Conservation (phyloP, 148 eudicot species). For the Rheum nobile region DNA sequence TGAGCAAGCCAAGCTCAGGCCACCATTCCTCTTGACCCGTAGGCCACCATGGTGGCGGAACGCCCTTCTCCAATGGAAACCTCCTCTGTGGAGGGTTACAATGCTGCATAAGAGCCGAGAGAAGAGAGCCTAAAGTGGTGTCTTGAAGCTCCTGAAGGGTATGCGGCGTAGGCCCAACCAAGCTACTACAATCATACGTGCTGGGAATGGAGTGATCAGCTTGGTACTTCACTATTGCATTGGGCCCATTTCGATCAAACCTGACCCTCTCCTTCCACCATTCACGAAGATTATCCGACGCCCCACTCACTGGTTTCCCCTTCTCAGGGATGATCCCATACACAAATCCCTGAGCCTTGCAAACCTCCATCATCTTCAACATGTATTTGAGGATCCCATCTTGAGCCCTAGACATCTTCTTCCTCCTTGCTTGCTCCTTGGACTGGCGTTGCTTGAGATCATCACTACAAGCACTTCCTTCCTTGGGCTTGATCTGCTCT, state of each 20-base stretch:
- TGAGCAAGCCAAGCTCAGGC: slow-evolving; percentile 24
- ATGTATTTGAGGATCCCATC: slow-evolving; percentile 41
- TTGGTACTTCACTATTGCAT: slow-evolving; percentile 25
- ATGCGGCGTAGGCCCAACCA: slow-evolving; percentile 19
- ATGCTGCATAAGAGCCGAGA: slow-evolving; percentile 40
- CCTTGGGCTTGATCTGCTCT: slow-evolving; percentile 27
- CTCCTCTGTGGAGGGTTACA: slow-evolving; percentile 44
- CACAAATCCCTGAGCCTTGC: slow-evolving; percentile 46
- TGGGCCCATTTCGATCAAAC: slow-evolving; percentile 38
- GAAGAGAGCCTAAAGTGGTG: slow-evolving; percentile 34
- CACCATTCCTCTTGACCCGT: slow-evolving; percentile 40
- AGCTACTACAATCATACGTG: slow-evolving; percentile 5
- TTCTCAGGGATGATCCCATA: slow-evolving; percentile 41
- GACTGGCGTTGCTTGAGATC: slow-evolving; percentile 27
- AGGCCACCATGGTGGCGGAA: slow-evolving; percentile 52
- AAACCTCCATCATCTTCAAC: no score
- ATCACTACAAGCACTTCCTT: slow-evolving; percentile 10
- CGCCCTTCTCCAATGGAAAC: slow-evolving; percentile 34
- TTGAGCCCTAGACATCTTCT: slow-evolving; percentile 44
- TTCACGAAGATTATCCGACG: slow-evolving; percentile 35
- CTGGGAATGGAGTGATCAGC: slow-evolving; percentile 19
- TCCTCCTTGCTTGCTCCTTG: slow-evolving; percentile 41
- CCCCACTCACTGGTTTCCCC: slow-evolving; percentile 39
- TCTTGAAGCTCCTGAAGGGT: slow-evolving; percentile 41
- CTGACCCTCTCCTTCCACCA: slow-evolving; percentile 45